phyloP scores from a whole-genome alignment of 129 eudicot genomes.

The Ambrosia trifida region DNA sequence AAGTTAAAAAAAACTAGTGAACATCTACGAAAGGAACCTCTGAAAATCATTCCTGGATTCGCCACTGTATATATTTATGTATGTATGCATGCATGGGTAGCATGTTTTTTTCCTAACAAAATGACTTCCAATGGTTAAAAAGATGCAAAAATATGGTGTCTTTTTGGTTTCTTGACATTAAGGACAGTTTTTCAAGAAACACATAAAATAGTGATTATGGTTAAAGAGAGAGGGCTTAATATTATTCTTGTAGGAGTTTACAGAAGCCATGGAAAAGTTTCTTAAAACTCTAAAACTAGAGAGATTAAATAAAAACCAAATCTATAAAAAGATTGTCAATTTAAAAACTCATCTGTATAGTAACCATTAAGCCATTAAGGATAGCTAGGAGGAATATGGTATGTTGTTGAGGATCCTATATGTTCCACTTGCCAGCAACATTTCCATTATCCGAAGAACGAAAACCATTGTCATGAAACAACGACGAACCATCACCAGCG shows the following conservation, averaged over 20 bases:
- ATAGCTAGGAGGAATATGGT: slow-evolving; percentile 43
- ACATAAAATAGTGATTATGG: slow-evolving; percentile 33
- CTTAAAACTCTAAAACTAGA: slow-evolving; percentile 31
- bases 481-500: slow-evolving; percentile 25
- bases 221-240: slow-evolving; percentile 12
- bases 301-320: slow-evolving; percentile 20
- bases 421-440: slow-evolving; percentile 45
- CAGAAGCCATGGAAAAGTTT: slow-evolving; percentile 43
- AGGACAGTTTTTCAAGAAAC: slow-evolving; percentile 12
- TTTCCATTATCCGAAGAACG: slow-evolving; percentile 32
- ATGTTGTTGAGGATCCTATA: slow-evolving; percentile 31
- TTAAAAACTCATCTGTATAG: slow-evolving; percentile 42
- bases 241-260: slow-evolving; percentile 29
- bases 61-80: neutral
- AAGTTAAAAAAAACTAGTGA: too few species aligned
- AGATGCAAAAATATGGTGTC: neutral
- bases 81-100: slow-evolving; percentile 16
- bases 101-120: neutral
- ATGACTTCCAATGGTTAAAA: neutral
- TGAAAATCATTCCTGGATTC: too few species aligned
- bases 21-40: too few species aligned
- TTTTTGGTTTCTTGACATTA: slow-evolving; percentile 25
- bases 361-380: slow-evolving; percentile 15
- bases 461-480: slow-evolving; percentile 35
- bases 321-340: slow-evolving; percentile 16